Conservation (phyloP, 805 yeast genomes). For the Ogataea philodendri region DNA sequence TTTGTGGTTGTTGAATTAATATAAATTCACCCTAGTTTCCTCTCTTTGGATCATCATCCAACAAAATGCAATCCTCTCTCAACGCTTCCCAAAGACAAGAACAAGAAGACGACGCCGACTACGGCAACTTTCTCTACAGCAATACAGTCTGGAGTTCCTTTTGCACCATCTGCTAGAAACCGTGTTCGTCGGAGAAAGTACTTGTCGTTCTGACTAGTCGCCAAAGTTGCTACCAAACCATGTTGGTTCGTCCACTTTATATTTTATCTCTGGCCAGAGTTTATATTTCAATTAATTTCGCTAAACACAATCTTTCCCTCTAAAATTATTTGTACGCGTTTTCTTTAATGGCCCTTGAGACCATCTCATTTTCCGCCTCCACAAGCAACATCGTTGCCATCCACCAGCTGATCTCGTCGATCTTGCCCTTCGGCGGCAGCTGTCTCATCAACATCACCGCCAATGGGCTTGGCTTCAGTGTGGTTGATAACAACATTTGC, state of each 20-base stretch:
- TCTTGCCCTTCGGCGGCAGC: conserved; percentile 31
- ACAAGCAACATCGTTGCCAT: conserved; percentile 27
- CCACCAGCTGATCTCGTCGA: conserved; percentile 28
- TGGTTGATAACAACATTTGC: conserved; percentile 45
- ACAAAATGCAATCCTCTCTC: conserved; percentile 12
- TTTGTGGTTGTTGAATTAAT: conserved; percentile 1
- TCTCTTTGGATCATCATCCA: conserved; percentile 3
- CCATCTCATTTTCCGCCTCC: conserved; percentile 28
- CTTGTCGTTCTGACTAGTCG: background rate
- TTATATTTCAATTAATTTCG: conserved; percentile 4
- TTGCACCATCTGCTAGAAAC: conserved; percentile 14
- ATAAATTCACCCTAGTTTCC: background rate
- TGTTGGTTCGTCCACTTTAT: conserved; percentile 3
- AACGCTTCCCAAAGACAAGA: conserved; percentile 16
- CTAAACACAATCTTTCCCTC: conserved; percentile 1
- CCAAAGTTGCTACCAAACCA: conserved; percentile 3
- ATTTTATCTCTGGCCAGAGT: conserved; percentile 13
- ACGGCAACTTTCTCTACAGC: conserved; percentile 10
- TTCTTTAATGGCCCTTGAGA: conserved; percentile 11
- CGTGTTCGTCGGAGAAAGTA: background rate
- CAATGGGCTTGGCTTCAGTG: conserved; percentile 52
- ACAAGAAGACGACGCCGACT: conserved; percentile 20
- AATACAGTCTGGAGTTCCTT: conserved; percentile 1
- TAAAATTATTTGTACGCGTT: conserved; percentile 2
- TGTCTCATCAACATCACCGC: conserved; percentile 38